Percentiles rank a stretch among this genome's conserved stretches.
phyloP scores from a whole-genome alignment of 345 rosid species.

The Aegle marmelos region DNA sequence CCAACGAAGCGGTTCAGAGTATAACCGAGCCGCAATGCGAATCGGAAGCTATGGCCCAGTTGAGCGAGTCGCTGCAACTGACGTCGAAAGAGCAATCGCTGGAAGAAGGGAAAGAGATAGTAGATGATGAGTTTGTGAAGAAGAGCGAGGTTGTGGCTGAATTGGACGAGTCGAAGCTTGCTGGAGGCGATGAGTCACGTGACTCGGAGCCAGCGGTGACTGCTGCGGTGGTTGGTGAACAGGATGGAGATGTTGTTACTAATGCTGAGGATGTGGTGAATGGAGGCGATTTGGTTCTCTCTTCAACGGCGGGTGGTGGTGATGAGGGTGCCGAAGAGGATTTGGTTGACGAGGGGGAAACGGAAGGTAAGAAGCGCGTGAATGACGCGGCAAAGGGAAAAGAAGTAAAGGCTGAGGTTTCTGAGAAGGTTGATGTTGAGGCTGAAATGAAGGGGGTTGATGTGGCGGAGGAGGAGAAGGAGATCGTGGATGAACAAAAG shows the following conservation, averaged over 20 bases:
- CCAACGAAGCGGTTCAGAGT: conserved; percentile 1
- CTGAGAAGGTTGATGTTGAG: not conserved
- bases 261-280: not conserved
- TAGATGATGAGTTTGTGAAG: conserved; percentile 8
- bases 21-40: conserved; percentile 17
- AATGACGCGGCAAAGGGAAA: conserved; percentile 12
- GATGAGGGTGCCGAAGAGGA: conserved; percentile 14
- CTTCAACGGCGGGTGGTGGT: not conserved
- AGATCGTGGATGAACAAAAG: not conserved
- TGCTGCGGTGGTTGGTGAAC: conserved; percentile 6
- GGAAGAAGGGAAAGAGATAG: not conserved
- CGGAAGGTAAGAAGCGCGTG: not conserved
- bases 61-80: conserved; percentile 9
- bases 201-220: not conserved
- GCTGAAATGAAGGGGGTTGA: conserved; percentile 4
- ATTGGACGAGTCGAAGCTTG: conserved; percentile 11
- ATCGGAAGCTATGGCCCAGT: conserved; percentile 13
- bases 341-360: conserved; percentile 15
- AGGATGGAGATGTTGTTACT: conserved; percentile 8
- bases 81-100: not conserved
- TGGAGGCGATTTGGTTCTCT: not conserved
- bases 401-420: conserved; percentile 4
- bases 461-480: conserved; percentile 16
- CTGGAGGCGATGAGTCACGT: conserved; percentile 1
- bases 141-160: conserved; percentile 19